phyloP scores from a whole-genome alignment of 192 early-diverging fungal species.

The Coemansia aciculifera region DNA sequence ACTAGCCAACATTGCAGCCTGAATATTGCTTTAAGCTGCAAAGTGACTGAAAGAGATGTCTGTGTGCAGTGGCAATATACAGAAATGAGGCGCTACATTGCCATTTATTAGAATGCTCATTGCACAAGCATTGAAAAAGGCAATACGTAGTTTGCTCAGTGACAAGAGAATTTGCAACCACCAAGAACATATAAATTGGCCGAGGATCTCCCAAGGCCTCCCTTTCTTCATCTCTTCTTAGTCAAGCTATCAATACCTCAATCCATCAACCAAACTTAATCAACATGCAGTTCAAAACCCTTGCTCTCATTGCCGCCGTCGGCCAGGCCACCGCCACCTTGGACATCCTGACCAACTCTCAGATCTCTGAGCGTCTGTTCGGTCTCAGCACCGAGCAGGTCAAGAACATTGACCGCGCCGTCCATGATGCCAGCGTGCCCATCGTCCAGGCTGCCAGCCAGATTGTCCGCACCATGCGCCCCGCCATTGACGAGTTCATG shows the following conservation, averaged over 20 bases:
- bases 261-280: slow-evolving; percentile 3
- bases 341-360: slow-evolving; percentile 50
- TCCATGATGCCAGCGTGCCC: slow-evolving; percentile 52
- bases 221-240: no score
- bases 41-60: neutral
- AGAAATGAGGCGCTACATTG: slow-evolving; percentile 8
- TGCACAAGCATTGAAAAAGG: neutral
- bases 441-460: slow-evolving; percentile 51
- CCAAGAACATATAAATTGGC: neutral
- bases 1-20: neutral
- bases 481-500: slow-evolving; percentile 44
- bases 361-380: slow-evolving; percentile 54
- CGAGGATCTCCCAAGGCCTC: no score
- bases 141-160: neutral
- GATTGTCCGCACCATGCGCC: slow-evolving; percentile 55
- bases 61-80: slow-evolving; percentile 8
- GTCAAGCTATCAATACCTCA: slow-evolving; percentile 6
- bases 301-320: slow-evolving; percentile 46
- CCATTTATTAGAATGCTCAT: slow-evolving; percentile 9
- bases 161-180: neutral
- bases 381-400: slow-evolving; percentile 53
- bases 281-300: slow-evolving; percentile 52
- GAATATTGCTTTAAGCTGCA: neutral
- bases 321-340: slow-evolving; percentile 56
- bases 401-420: slow-evolving; percentile 51